phyloP scores from a whole-genome alignment of 2,329 filamentous ascomycete species.

The Didymella exigua region DNA sequence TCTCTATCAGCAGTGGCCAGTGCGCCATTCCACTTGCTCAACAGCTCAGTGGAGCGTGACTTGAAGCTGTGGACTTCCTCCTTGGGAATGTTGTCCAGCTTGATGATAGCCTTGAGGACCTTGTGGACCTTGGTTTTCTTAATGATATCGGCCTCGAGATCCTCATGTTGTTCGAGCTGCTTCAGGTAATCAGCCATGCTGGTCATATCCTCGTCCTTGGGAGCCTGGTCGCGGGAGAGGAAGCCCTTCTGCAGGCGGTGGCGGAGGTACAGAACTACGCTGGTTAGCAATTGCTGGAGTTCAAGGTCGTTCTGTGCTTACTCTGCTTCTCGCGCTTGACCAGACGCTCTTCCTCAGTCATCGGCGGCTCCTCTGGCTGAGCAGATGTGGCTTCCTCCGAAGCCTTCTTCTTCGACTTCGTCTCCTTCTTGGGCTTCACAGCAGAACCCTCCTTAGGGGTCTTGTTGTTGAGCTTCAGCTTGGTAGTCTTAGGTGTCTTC shows the following conservation, averaged over 20 bases:
- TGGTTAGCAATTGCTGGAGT: constrained; percentile 4
- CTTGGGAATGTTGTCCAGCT: constrained; percentile 75
- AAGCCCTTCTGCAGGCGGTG: constrained; percentile 96
- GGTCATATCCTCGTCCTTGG: constrained; percentile 85
- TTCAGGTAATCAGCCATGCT: constrained; percentile 76
- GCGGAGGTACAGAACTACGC: constrained; percentile 83
- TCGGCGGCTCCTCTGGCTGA: constrained; percentile 57
- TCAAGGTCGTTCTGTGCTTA: constrained; percentile 35
- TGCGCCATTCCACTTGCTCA: constrained; percentile 89
- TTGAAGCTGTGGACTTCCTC: constrained; percentile 93
- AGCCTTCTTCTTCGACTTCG: constrained; percentile 59
- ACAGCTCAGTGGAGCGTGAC: constrained; percentile 74
- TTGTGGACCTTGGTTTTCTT: constrained; percentile 97
- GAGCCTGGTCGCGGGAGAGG: constrained; percentile 79
- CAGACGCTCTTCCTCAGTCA: constrained; percentile 61
- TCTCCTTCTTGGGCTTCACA: constrained; percentile 65
- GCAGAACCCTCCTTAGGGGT: constrained; percentile 46
- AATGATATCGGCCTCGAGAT: constrained; percentile 89
- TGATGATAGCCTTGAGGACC: constrained; percentile 92
- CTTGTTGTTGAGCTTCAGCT: constrained; percentile 53
- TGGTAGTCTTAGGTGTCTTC: constrained; percentile 57
- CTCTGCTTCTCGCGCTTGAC: constrained; percentile 64
- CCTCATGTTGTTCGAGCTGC: constrained; percentile 79
- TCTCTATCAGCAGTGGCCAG: constrained; percentile 53
- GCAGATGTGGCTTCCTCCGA: constrained; percentile 63